Evolutionary conservation across 768 basidiomycete species (phyloP), one percentile per base, ranked within the genome.

Genomic region (Obba rivulosa): DNA sequence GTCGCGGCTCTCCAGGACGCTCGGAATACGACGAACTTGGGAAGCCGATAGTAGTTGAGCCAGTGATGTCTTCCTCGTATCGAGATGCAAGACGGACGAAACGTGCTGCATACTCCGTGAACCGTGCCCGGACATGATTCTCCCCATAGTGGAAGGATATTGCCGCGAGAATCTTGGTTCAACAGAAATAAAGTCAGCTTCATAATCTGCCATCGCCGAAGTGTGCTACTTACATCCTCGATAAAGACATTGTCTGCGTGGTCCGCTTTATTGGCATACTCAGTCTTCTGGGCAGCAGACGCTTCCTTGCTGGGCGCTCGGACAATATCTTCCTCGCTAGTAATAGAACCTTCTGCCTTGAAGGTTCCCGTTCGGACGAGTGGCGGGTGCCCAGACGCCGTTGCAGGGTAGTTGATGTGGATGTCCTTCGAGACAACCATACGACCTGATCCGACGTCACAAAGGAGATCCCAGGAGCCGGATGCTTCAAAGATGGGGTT

Each of bases 61-160:
- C 91, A 16, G 67, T 60, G 2, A 74, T 75, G n/a, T 83, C 79
- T 60, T 96, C 94, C 60, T 98, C 96, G 59, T 93, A 95, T 38
- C 87, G 79, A 11, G 93, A 85, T 2, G 95, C 89, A 28, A 98
- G 71, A 18, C 92, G 79, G 28, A 96, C 83, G 63, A 99, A 97
- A 2, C 94, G 81, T 36, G 67, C 65, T 0, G 89, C 82, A 62
- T 95, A 98, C 62, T 98, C 95, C 11, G 85, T 80, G 62, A 98
- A 93, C 22, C 92, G 80, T 57, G 85, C 77, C 9, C 94, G 85
- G 8, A 99, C 90, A 52, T 90, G 72, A 35, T 80, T 73, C 68
- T 98, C 96, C 23, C 94, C 92, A 60, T 87, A 93, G 58, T 96
- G 95, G 45, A 86, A 83, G n/a, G 85, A 79, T 35, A 97, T 94